A percentile compares a stretch with the other conserved stretches of the same genome.
These are phyloP conservation scores for Paecilomyces variotii DNA, from an alignment of 2,329 filamentous ascomycete genomes.

Conservation along the genomic window DNA sequence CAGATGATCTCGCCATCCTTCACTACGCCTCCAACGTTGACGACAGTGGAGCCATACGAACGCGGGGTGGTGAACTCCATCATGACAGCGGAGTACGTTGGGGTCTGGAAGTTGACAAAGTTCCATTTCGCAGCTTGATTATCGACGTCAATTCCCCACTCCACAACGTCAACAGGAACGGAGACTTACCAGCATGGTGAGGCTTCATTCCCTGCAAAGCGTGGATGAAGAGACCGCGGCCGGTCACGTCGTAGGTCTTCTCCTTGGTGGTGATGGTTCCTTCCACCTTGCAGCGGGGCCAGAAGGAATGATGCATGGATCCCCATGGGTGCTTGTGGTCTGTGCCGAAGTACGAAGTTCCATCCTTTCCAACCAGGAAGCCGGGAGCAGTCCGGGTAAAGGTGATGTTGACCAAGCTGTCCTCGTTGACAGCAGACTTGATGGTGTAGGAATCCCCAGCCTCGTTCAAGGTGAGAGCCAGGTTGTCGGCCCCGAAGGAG, in stretches of 20 bases:
- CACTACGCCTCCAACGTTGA: conserved; percentile 73
- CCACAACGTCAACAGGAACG: conserved; percentile 3
- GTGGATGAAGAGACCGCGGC: conserved; percentile 70
- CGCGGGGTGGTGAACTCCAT: conserved; percentile 96
- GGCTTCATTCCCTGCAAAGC: conserved; percentile 98
- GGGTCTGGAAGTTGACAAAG: conserved; percentile 84
- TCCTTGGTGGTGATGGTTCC: conserved; percentile 78
- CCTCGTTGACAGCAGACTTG: conserved; percentile 79
- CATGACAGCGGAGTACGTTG: conserved; percentile 76
- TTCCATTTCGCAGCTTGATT: conserved; percentile 71
- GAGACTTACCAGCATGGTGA: conserved; percentile 68
- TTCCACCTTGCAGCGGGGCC: conserved; percentile 76
- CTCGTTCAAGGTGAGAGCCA: conserved; percentile 76
- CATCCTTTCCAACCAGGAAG: conserved; percentile 77
- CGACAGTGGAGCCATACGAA: conserved; percentile 79
- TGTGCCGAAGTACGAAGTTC: conserved; percentile 77
- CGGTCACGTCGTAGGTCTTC: conserved; percentile 73
- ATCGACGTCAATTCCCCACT: neutral
- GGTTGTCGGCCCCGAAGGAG: conserved; percentile 78
- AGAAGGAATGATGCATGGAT: conserved; percentile 84
- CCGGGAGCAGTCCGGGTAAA: conserved; percentile 69
- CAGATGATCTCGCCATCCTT: conserved; percentile 74
- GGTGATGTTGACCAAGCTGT: conserved; percentile 77
- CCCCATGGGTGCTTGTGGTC: conserved; percentile 85
- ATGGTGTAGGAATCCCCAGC: conserved; percentile 77